Conservation (phyloP, 2,329 filamentous ascomycete genomes). For the Pestalotiopsis fici region DNA sequence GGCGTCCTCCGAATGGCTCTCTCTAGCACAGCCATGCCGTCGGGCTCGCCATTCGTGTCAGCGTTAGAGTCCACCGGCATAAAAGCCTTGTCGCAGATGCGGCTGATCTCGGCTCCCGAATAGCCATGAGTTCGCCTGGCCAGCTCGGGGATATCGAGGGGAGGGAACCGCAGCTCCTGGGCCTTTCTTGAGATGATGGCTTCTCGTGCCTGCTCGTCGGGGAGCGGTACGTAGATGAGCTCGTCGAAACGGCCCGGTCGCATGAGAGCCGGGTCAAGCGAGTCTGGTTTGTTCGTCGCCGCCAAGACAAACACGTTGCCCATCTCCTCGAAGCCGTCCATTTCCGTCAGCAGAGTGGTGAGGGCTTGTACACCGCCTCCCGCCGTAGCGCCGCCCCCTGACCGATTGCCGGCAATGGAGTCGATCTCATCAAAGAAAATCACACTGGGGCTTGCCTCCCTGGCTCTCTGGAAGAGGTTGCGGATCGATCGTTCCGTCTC, state of each 20-base stretch:
- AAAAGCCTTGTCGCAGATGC: slow-evolving; percentile 49
- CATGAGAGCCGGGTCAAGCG: slow-evolving; percentile 82
- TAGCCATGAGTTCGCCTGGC: slow-evolving; percentile 71
- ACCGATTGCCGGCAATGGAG: slow-evolving; percentile 66
- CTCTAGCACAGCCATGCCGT: slow-evolving; percentile 27
- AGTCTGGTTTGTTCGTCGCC: slow-evolving; percentile 87
- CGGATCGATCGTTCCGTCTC: slow-evolving; percentile 87
- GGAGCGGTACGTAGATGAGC: slow-evolving; percentile 83
- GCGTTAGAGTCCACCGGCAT: slow-evolving; percentile 15
- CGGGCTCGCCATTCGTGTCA: slow-evolving; percentile 1
- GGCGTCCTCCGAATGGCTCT: slow-evolving; percentile 29
- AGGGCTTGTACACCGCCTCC: slow-evolving; percentile 74
- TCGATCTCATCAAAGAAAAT: slow-evolving; percentile 99
- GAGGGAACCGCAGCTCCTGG: slow-evolving; percentile 58
- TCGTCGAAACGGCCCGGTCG: slow-evolving; percentile 84
- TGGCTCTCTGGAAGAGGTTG: slow-evolving; percentile 82
- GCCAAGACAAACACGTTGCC: slow-evolving; percentile 85
- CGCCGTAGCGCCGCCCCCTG: slow-evolving; percentile 43
- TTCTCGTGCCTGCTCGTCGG: slow-evolving; percentile 69
- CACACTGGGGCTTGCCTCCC: slow-evolving; percentile 84
- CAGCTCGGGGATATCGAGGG: slow-evolving; percentile 67
- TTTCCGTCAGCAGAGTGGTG: slow-evolving; percentile 87
- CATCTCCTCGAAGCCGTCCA: slow-evolving; percentile 89
- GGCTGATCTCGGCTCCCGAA: slow-evolving; percentile 79
- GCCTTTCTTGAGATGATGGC: slow-evolving; percentile 76